A percentile compares a stretch with the other conserved stretches of the same genome.
Conservation (phyloP, 2,329 filamentous ascomycete genomes). For the Fusarium nelsonii region DNA sequence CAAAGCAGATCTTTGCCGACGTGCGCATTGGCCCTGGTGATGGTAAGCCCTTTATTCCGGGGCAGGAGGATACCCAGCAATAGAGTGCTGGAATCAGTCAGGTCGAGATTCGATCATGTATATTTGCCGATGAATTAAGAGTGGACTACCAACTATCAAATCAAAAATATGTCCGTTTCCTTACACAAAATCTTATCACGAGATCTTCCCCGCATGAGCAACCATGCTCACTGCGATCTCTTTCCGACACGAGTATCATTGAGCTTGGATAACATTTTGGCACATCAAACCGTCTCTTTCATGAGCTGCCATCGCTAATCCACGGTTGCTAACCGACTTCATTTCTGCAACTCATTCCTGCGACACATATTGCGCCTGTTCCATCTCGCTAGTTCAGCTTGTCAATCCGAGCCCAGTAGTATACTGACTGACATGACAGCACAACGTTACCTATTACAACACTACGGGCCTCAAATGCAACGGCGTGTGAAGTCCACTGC, state of each 20-base stretch:
- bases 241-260: not conserved
- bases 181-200: not conserved
- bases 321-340: not conserved
- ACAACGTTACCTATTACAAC: conserved; percentile 1
- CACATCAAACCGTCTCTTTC: not conserved
- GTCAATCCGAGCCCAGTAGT: not conserved
- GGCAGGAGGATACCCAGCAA: conserved; percentile 54
- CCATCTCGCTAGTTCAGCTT: not conserved
- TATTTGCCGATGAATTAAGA: conserved; percentile 50
- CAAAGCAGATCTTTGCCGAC: conserved; percentile 72
- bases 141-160: conserved; percentile 39
- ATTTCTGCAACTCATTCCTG: not conserved
- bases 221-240: not conserved
- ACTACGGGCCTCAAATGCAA: not conserved
- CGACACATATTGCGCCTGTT: not conserved
- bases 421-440: conserved; percentile 1
- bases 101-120: conserved; percentile 48
- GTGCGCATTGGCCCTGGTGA: conserved; percentile 59
- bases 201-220: not conserved
- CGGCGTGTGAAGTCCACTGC: conserved; percentile 9
- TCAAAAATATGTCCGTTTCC: conserved; percentile 11
- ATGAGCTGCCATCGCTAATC: not conserved
- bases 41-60: conserved; percentile 58
- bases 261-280: not conserved
- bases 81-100: conserved; percentile 43